phyloP scores from a whole-genome alignment of 192 early-diverging fungal genomes.

The Rhizophagus prolifer region DNA sequence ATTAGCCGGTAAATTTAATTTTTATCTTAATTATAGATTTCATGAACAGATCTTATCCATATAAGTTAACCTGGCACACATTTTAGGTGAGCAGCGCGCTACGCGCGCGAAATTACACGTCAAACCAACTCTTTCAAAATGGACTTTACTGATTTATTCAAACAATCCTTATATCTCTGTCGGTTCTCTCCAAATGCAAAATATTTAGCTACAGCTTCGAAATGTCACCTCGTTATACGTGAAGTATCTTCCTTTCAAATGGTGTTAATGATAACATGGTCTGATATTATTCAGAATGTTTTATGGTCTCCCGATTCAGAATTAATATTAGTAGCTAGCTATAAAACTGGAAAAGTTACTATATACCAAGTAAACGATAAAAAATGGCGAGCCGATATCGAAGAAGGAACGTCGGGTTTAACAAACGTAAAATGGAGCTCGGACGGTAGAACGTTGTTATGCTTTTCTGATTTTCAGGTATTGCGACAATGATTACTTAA shows the following conservation, averaged over 20 bases:
- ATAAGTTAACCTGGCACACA: too few relatives aligned
- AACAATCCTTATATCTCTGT: slow-evolving; percentile 54
- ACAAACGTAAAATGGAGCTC: slow-evolving; percentile 27
- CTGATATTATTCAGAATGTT: slow-evolving; percentile 41
- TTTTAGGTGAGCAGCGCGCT: too few relatives aligned
- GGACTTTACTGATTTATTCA: slow-evolving; percentile 71
- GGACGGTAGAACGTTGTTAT: slow-evolving; percentile 7
- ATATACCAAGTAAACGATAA: slow-evolving; percentile 60
- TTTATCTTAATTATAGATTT: too few relatives aligned
- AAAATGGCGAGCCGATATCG: slow-evolving; percentile 56
- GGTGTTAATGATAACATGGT: slow-evolving; percentile 37
- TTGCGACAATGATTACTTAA: not conserved
- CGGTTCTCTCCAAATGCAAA: slow-evolving; percentile 62
- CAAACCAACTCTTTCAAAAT: slow-evolving; percentile 30
- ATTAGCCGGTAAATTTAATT: too few relatives aligned
- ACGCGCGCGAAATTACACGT: too few relatives aligned
- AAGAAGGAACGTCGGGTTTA: slow-evolving; percentile 52
- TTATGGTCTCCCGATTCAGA: slow-evolving; percentile 69
- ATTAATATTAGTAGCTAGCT: slow-evolving; percentile 55
- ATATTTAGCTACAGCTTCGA: slow-evolving; percentile 70
- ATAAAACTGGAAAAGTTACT: slow-evolving; percentile 43
- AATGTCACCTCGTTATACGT: slow-evolving; percentile 68
- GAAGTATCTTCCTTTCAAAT: slow-evolving; percentile 64
- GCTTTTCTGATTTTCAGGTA: slow-evolving; percentile 32
- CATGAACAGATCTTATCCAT: too few relatives aligned